phyloP scores from a whole-genome alignment of 2,329 filamentous ascomycete species.

The Teratosphaeria epicoccoides region DNA sequence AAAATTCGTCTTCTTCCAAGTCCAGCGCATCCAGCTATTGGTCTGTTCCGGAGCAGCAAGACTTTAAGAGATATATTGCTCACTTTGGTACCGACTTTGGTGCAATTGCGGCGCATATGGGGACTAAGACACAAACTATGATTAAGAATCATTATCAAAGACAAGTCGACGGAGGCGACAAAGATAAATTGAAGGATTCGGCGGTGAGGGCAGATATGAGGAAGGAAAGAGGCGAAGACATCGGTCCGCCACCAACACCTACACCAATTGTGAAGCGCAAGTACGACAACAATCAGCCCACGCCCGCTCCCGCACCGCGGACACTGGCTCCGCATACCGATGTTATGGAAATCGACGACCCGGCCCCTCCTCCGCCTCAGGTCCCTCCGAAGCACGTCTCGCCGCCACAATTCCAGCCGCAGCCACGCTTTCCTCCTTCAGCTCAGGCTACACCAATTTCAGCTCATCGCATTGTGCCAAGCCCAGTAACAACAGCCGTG shows the following conservation, averaged over 20 bases:
- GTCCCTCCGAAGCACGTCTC: conserved; percentile 28
- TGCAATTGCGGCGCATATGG: conserved; percentile 67
- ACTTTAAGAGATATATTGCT: conserved; percentile 61
- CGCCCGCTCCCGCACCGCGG: conserved; percentile 28
- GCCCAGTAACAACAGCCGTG: conserved; percentile 14
- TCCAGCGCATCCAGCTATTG: conserved; percentile 59
- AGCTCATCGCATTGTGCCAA: conserved; percentile 18
- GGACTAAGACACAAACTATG: conserved; percentile 79
- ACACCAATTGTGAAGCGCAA: conserved; percentile 38
- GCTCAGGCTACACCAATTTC: conserved; percentile 23
- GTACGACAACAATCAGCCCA: conserved; percentile 31
- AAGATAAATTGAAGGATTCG: conserved; percentile 30
- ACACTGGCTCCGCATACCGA: conserved; percentile 36
- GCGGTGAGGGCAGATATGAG: conserved; percentile 34
- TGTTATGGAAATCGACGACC: conserved; percentile 30
- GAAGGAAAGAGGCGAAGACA: conserved; percentile 34
- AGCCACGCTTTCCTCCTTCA: conserved; percentile 22
- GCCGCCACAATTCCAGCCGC: conserved; percentile 24
- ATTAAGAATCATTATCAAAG: conserved; percentile 49
- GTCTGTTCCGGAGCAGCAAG: conserved; percentile 71
- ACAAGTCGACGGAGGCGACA: conserved; percentile 33
- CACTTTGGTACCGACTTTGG: conserved; percentile 72
- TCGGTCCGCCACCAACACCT: conserved; percentile 39
- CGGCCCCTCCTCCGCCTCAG: conserved; percentile 16
- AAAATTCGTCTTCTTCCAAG: conserved; percentile 13